Percentiles rank a stretch among this genome's conserved stretches.
Conservation (phyloP, 768 basidiomycete genomes). For the Tylopilus balloui region DNA sequence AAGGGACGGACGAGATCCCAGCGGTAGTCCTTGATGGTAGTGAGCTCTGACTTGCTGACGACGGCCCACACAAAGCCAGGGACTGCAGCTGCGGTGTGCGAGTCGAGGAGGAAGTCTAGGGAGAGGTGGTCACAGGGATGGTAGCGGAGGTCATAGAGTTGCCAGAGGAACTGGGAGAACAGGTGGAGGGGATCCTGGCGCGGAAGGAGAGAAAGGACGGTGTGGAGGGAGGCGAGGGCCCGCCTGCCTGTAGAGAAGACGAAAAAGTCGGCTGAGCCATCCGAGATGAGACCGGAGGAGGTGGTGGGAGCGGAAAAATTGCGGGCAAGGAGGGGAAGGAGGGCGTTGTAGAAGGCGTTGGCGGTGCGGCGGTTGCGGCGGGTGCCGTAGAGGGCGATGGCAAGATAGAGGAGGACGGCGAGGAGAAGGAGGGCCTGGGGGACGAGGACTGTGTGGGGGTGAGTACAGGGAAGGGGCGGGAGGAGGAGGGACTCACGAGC, state of each 20-base stretch:
- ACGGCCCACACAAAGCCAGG: constrained; percentile 80
- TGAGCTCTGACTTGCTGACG: constrained; percentile 75
- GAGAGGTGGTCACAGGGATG: constrained; percentile 61
- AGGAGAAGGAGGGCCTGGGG: constrained; percentile 56
- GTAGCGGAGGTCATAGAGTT: constrained; percentile 75
- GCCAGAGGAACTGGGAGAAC: constrained; percentile 54
- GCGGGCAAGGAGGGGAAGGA: constrained; percentile 51
- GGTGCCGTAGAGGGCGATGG: constrained; percentile 57
- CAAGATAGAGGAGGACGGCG: constrained; percentile 52
- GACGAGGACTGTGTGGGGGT: constrained; percentile 48
- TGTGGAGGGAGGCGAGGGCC: constrained; percentile 71
- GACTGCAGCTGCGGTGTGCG: constrained; percentile 35
- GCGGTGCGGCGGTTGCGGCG: constrained; percentile 55
- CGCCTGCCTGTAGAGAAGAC: constrained; percentile 85
- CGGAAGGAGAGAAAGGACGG: constrained; percentile 70
- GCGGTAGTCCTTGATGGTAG: constrained; percentile 59
- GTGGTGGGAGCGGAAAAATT: constrained; percentile 73
- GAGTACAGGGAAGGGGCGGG: background rate
- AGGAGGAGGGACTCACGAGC: constrained; percentile 42
- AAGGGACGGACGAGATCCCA: constrained; percentile 79
- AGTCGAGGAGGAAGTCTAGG: constrained; percentile 72
- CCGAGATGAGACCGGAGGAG: constrained; percentile 49
- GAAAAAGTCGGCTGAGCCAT: constrained; percentile 79
- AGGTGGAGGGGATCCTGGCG: constrained; percentile 78
- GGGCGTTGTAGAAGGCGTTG: constrained; percentile 59